Conservation (phyloP, 768 basidiomycete genomes). For the Pilatotrama ljubarskyi region DNA sequence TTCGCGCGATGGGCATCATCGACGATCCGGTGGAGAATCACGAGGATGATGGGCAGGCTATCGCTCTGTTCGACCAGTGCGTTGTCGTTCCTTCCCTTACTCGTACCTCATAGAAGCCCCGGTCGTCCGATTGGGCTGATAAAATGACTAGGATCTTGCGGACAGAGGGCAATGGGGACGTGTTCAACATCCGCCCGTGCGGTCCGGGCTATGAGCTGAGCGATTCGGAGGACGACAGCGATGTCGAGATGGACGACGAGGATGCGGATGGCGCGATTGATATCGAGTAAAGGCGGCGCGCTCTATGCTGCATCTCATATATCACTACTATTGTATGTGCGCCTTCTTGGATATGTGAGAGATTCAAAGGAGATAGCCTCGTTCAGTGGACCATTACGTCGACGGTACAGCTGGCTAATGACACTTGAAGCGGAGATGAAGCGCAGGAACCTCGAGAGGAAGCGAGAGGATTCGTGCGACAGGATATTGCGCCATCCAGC, state of each 20-base stretch:
- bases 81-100: slow-evolving; percentile 28
- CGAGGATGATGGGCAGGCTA: slow-evolving; percentile 48
- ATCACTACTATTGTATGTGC: too few species aligned
- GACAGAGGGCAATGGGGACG: slow-evolving; percentile 56
- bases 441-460: too few species aligned
- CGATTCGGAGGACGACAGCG: slow-evolving; percentile 30
- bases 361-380: too few species aligned
- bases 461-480: too few species aligned
- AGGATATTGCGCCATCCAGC: too few species aligned
- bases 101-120: too few species aligned
- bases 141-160: slow-evolving; percentile 51
- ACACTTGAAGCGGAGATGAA: too few species aligned
- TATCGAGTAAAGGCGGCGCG: too few species aligned
- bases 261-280: neutral
- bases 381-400: too few species aligned
- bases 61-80: slow-evolving; percentile 75
- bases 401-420: too few species aligned
- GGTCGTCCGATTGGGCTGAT: neutral
- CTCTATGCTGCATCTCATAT: too few species aligned
- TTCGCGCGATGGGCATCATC: slow-evolving; percentile 38
- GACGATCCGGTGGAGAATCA: slow-evolving; percentile 32
- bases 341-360: too few species aligned
- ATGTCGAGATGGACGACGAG: slow-evolving; percentile 10
- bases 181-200: slow-evolving; percentile 48
- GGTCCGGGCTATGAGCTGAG: neutral